Conservation (phyloP, 2,329 filamentous ascomycete genomes). For the Coniochaeta hoffmannii region DNA sequence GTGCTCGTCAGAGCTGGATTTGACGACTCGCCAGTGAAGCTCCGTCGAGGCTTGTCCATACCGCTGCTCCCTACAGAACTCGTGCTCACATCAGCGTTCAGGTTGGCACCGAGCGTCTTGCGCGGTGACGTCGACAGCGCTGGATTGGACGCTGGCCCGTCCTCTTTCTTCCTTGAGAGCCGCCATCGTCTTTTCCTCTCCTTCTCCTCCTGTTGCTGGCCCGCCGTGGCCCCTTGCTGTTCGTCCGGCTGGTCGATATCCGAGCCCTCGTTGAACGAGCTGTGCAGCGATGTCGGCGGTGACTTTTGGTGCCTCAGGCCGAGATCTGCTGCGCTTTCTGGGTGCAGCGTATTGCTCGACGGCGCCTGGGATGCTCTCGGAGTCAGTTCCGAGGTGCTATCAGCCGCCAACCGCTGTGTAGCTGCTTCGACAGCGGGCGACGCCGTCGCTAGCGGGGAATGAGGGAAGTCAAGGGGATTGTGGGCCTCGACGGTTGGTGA, state of each 20-base stretch:
- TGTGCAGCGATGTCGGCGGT: slow-evolving; percentile 69
- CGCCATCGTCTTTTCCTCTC: slow-evolving; percentile 67
- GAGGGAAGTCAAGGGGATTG: slow-evolving; percentile 37
- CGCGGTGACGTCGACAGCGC: slow-evolving; percentile 33
- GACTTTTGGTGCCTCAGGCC: slow-evolving; percentile 61
- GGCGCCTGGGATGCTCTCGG: slow-evolving; percentile 39
- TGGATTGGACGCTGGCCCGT: slow-evolving; percentile 34
- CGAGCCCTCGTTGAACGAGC: slow-evolving; percentile 72
- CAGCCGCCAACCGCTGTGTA: slow-evolving; percentile 6
- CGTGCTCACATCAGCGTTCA: slow-evolving; percentile 57
- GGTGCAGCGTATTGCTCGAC: slow-evolving; percentile 31
- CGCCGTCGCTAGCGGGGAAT: slow-evolving; percentile 6
- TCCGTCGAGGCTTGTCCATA: slow-evolving; percentile 35
- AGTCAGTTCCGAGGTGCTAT: slow-evolving; percentile 36
- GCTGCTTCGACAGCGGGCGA: slow-evolving; percentile 9
- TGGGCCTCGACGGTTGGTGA: slow-evolving; percentile 38
- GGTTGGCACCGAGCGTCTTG: slow-evolving; percentile 50
- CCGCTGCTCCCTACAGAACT: slow-evolving; percentile 59
- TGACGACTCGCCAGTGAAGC: slow-evolving; percentile 42
- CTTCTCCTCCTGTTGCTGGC: slow-evolving; percentile 33
- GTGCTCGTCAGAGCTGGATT: slow-evolving; percentile 31
- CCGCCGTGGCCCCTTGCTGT: neutral
- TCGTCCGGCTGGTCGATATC: slow-evolving; percentile 71
- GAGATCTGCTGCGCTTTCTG: slow-evolving; percentile 35
- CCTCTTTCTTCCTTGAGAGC: slow-evolving; percentile 60